A percentile compares a stretch with the other conserved stretches of the same genome.
Evolutionary conservation across 176 grass and related monocot species (phyloP).

Genomic region (Triticum urartu): DNA sequence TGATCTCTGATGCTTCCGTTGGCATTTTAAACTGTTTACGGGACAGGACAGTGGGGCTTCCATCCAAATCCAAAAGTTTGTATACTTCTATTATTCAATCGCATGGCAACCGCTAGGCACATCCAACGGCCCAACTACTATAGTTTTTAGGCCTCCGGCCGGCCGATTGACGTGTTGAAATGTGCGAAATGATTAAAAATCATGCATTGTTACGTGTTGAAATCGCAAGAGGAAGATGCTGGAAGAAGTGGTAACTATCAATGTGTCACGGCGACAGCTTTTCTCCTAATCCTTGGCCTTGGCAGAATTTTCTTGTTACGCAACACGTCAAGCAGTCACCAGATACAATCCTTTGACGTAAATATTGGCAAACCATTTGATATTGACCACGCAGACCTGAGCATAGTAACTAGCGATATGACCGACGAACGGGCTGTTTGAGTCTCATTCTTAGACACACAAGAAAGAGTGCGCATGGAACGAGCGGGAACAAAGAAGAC

Average conservation of each 20-base stretch:
- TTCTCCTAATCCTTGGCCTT: not conserved
- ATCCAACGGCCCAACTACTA: not conserved
- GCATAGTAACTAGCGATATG: not conserved
- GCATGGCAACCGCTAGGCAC: not conserved
- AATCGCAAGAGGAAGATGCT: no score
- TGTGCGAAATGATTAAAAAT: not conserved
- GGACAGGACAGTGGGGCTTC: no score
- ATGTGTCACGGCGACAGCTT: not conserved
- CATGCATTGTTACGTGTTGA: not conserved
- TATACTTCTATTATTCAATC: not conserved
- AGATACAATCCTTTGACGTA: not conserved
- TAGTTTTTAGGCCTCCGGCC: not conserved
- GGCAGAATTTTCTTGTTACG: not conserved
- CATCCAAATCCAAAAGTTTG: no score
- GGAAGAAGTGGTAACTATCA: not conserved
- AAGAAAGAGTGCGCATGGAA: not conserved
- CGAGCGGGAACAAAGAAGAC: not conserved
- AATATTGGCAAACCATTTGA: not conserved
- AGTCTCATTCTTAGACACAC: not conserved
- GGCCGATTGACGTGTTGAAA: constrained; percentile 2
- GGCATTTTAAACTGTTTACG: no score
- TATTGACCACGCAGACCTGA: not conserved
- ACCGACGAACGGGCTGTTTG: not conserved
- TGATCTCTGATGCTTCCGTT: no score
- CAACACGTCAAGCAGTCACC: not conserved